Base-by-base conservation (phyloP, 1,284 basidiomycete genomes). In the Exobasidium rhododendri region DNA sequence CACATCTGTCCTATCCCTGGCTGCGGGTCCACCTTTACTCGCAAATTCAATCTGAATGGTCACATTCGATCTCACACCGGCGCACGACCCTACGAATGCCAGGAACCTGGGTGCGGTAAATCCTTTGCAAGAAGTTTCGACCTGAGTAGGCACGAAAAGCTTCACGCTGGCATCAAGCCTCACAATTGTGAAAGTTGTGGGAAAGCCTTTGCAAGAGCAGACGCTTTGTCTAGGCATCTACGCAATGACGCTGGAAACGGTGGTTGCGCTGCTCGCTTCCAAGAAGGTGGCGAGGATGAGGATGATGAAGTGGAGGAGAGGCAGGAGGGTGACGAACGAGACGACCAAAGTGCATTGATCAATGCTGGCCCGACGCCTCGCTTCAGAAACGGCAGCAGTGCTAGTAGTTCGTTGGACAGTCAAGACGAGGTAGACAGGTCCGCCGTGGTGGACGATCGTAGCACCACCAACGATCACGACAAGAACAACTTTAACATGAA, bases 31-130 rank as follows among this genome's bases (percentile, higher is more conserved):
- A 94, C 26, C 24, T 49, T 32, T 46, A 62, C 58, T 31, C 62
- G 70, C 30, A 82, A 82, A 71, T 83, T 83, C 80, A 84, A 83
- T 64, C 63, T 83, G 62, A 80, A 83, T 87, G 93, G 94, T 56
- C 94, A 97, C 82, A 81, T 97, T 69, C 87, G 93, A 71, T 94
- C 92, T n/a, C 93, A 97, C 80, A 94, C 92, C 28, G 92, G 94
- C 80, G 92, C 96, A 81, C 84, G 92, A 62, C 93, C 93, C 35
- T 97, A 92, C 81, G 86, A 92, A 66, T 97, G 93, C 80, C 87
- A 90, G 63, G 93, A 90, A 85, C 90, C 91, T 1, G 92, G 91
- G 14, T 97, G 93, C 80, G 89, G 89, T 74, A 96, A 96, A 79
- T 88, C 91, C 26, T 96, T 96, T 78, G 93, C 93, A 35, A 86